phyloP scores from a whole-genome alignment of 495 filamentous ascomycete species.

The Oleoguttula mirabilis region DNA sequence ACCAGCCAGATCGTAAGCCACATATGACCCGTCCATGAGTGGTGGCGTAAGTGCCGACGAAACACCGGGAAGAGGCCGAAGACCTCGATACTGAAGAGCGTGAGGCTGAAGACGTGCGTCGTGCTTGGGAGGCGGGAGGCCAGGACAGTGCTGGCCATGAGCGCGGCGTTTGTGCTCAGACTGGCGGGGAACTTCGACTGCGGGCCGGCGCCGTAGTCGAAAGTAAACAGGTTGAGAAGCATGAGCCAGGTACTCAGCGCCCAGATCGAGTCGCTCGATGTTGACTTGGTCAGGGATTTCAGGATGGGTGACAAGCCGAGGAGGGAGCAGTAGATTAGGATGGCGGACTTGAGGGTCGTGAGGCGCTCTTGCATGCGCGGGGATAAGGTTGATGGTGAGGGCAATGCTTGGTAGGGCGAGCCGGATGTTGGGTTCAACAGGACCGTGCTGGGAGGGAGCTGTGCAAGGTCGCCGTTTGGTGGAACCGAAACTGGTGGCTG shows the following conservation, averaged over 20 bases:
- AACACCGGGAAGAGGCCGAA: slow-evolving; percentile 96
- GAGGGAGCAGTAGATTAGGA: slow-evolving; percentile 84
- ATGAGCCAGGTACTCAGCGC: slow-evolving; percentile 87
- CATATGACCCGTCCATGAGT: slow-evolving; percentile 74
- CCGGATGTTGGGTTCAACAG: slow-evolving; percentile 1
- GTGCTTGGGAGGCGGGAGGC: slow-evolving; percentile 78
- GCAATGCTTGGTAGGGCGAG: slow-evolving; percentile 22
- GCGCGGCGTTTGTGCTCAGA: slow-evolving; percentile 83
- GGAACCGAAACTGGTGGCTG: neutral
- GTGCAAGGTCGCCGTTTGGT: neutral
- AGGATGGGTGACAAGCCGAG: slow-evolving; percentile 87
- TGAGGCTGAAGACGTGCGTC: slow-evolving; percentile 88
- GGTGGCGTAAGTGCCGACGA: slow-evolving; percentile 68
- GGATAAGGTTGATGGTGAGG: slow-evolving; percentile 35
- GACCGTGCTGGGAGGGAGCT: neutral
- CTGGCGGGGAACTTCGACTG: slow-evolving; percentile 67
- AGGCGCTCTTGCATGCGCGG: slow-evolving; percentile 55
- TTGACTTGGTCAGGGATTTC: slow-evolving; percentile 85
- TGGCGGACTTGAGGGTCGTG: slow-evolving; percentile 71
- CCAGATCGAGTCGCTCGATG: slow-evolving; percentile 87
- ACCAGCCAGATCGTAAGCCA: slow-evolving; percentile 67
- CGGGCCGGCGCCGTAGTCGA: slow-evolving; percentile 74
- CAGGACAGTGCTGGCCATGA: slow-evolving; percentile 89
- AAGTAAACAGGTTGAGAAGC: slow-evolving; percentile 91
- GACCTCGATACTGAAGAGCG: slow-evolving; percentile 90